Base-by-base conservation (phyloP, 108 stramenopile genomes). In the Epipyxis sp. region DNA sequence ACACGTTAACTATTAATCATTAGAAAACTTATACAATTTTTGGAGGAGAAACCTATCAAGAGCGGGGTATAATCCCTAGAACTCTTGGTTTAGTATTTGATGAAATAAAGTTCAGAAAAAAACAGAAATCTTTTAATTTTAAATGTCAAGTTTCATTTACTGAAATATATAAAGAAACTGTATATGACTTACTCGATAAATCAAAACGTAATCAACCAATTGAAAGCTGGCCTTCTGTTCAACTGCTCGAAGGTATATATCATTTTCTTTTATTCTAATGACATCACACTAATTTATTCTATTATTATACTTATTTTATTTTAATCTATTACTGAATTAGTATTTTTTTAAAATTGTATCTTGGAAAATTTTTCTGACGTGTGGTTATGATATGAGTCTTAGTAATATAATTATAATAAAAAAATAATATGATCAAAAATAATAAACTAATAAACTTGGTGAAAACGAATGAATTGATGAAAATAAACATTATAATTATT, bases 1-100 rank as follows among this genome's bases (percentile, higher is more conserved):
- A n/a, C n/a, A n/a, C n/a, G n/a, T n/a, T n/a, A n/a, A n/a, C n/a
- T n/a, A n/a, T n/a, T n/a, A n/a, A n/a, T n/a, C n/a, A n/a, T n/a
- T n/a, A n/a, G n/a, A 90, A 90, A 84, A 89, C 89, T 6, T 88
- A 86, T 74, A 86, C 88, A 35, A 82, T 89, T 61, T 67, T 78
- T 16, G 89, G 88, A 20, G 86, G 87, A 13, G 83, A 69, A 34
- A 61, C 58, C 54, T 90, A 79, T 59, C 77, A 86, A 59, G 76
- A 86, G 35, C 77, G 89, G 1, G 88, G 88, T 0, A 44, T 88
- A 35, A 84, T 88, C n/a, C 88, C 88, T 0, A 42, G 88, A 13
- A 87, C 86, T 6, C 58, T 90, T 35, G n/a, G 74, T 32, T 77
- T 84, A 37, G 58, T 90, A 1, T 90, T 84, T 44, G 42, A 81